Conservation (phyloP, 2,329 filamentous ascomycete species). For the Graphium sp. region DNA sequence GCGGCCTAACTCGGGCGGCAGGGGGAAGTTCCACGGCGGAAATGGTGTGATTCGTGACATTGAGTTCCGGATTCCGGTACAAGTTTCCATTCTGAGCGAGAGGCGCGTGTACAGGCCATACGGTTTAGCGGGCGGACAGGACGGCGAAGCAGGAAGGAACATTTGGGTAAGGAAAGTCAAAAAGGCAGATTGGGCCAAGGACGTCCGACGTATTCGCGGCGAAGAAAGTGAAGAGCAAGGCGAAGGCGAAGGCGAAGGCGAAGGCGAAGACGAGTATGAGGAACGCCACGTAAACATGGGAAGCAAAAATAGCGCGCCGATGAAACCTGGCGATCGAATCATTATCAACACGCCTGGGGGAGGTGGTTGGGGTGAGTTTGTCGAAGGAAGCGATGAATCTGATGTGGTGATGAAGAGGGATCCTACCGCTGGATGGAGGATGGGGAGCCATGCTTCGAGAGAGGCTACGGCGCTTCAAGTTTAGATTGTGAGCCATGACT, state of each 20-base stretch:
- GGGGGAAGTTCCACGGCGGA: slow-evolving; percentile 50
- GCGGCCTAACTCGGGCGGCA: slow-evolving; percentile 43
- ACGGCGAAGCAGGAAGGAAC: slow-evolving; percentile 66
- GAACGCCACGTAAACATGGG: slow-evolving; percentile 55
- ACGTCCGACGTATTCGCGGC: slow-evolving; percentile 20
- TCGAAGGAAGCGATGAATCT: slow-evolving; percentile 26
- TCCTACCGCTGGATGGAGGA: slow-evolving; percentile 31
- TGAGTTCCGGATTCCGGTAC: slow-evolving; percentile 61
- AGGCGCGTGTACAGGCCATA: slow-evolving; percentile 53
- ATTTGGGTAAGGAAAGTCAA: slow-evolving; percentile 67
- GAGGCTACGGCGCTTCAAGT: slow-evolving; percentile 43
- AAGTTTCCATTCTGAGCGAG: slow-evolving; percentile 64
- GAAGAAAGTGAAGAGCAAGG: too few species aligned
- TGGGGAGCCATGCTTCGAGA: slow-evolving; percentile 37
- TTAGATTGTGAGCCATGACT: slow-evolving; percentile 10
- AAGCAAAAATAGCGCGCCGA: slow-evolving; percentile 63
- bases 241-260: slow-evolving; percentile 10
- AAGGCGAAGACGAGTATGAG: slow-evolving; percentile 26
- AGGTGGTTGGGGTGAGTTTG: slow-evolving; percentile 55
- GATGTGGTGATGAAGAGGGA: slow-evolving; percentile 33
- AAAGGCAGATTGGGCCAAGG: slow-evolving; percentile 32
- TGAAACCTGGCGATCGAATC: slow-evolving; percentile 62
- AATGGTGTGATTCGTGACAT: slow-evolving; percentile 65
- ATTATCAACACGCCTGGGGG: slow-evolving; percentile 66
- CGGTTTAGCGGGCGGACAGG: slow-evolving; percentile 67